A percentile compares a stretch with the other conserved stretches of the same genome.
These are phyloP conservation scores for Coniochaeta pulveracea DNA, from an alignment of 2,329 filamentous ascomycete genomes.

Conservation along the genomic window DNA sequence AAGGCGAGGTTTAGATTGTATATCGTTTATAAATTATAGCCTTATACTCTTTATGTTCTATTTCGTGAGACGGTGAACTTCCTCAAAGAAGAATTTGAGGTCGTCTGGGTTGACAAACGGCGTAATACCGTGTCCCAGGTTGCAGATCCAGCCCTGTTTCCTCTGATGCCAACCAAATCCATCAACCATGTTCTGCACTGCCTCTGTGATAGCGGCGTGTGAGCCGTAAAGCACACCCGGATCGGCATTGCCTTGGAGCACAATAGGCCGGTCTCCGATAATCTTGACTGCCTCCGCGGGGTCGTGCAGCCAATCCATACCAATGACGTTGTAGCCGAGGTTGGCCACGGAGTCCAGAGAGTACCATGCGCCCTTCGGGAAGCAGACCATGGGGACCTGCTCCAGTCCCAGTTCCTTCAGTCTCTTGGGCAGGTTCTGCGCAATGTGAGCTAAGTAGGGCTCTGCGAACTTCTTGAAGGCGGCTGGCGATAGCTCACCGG, in stretches of 20 bases:
- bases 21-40: neutral
- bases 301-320: slow-evolving; percentile 90
- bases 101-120: slow-evolving; percentile 91
- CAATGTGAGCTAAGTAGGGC: slow-evolving; percentile 78
- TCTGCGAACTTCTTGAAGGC: slow-evolving; percentile 78
- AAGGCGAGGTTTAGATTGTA: neutral
- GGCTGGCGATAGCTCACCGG: slow-evolving; percentile 77
- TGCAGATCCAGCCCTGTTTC: slow-evolving; percentile 92
- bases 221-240: slow-evolving; percentile 87
- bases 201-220: slow-evolving; percentile 66
- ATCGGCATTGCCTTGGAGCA: slow-evolving; percentile 91
- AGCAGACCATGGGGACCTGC: slow-evolving; percentile 90
- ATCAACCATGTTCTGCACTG: slow-evolving; percentile 75
- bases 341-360: slow-evolving; percentile 79
- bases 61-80: slow-evolving; percentile 65
- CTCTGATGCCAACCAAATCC: slow-evolving; percentile 67
- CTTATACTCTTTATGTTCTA: neutral
- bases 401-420: slow-evolving; percentile 66
- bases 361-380: slow-evolving; percentile 96
- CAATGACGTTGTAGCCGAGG: slow-evolving; percentile 85
- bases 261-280: slow-evolving; percentile 61
- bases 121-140: slow-evolving; percentile 92
- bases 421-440: slow-evolving; percentile 63
- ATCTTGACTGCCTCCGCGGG: slow-evolving; percentile 73
- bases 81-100: slow-evolving; percentile 85